Percentiles rank a stretch among this genome's conserved stretches.
phyloP scores from a whole-genome alignment of 371 early-diverging fungal genomes.

The Blastocladiella emersonii region DNA sequence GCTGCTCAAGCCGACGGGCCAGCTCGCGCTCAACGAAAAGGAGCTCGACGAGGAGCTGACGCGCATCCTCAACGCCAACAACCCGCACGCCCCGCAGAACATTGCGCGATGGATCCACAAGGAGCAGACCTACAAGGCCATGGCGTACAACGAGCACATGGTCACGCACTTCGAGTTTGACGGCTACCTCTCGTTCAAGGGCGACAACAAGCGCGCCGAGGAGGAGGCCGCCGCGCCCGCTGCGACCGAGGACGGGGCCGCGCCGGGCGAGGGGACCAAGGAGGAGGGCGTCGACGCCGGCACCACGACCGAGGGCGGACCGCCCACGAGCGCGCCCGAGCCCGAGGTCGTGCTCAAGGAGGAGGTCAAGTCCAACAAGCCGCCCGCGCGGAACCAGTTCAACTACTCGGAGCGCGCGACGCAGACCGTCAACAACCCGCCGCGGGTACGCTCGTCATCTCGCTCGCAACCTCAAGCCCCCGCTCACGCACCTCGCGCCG shows the following conservation, averaged over 20 bases:
- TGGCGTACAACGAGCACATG: slow-evolving; percentile 35
- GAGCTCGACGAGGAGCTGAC: slow-evolving; percentile 44
- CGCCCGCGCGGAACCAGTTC: slow-evolving; percentile 34
- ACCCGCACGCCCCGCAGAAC: slow-evolving; percentile 45
- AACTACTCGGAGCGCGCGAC: slow-evolving; percentile 42
- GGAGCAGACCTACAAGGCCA: slow-evolving; percentile 34
- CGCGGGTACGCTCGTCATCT: slow-evolving; percentile 16
- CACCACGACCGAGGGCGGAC: not conserved
- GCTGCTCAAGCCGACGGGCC: slow-evolving; percentile 36
- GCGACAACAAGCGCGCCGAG: slow-evolving; percentile 13
- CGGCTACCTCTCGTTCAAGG: slow-evolving; percentile 26
- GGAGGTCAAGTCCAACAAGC: not conserved
- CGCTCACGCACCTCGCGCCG: too few species aligned
- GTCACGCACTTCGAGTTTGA: slow-evolving; percentile 43
- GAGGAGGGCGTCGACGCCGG: slow-evolving; percentile 7
- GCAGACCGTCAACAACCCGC: slow-evolving; percentile 40
- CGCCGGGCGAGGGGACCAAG: slow-evolving; percentile 9
- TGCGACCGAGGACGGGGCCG: slow-evolving; percentile 7
- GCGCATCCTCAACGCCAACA: slow-evolving; percentile 46
- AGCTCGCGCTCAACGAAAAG: slow-evolving; percentile 30
- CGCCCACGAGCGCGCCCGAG: not conserved
- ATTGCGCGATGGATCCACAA: slow-evolving; percentile 38
- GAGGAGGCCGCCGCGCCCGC: slow-evolving; percentile 8
- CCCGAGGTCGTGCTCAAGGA: not conserved
- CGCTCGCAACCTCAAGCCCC: not conserved